A percentile compares a stretch with the other conserved stretches of the same genome.
Conservation (phyloP, 768 basidiomycete genomes). For the Dentipellis sp. region DNA sequence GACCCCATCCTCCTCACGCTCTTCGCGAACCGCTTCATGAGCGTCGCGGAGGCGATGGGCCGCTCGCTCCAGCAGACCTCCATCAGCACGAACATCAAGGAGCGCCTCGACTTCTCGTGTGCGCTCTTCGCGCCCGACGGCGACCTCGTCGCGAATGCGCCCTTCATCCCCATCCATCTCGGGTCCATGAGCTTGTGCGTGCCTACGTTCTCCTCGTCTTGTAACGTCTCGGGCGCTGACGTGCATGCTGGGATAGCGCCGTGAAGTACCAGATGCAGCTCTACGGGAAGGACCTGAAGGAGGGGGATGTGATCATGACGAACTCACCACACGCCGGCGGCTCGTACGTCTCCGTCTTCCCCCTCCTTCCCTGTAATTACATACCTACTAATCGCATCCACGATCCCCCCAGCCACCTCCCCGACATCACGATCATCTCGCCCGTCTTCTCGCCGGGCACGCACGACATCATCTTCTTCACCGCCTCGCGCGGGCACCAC, state of each 20-base stretch:
- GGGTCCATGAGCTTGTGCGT: constrained; percentile 87
- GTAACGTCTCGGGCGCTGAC: not conserved
- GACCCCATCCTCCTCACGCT: constrained; percentile 86
- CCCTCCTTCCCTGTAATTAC: constrained; percentile 4
- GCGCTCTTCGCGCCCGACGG: constrained; percentile 94
- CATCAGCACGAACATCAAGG: constrained; percentile 93
- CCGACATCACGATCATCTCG: constrained; percentile 90
- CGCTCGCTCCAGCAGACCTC: constrained; percentile 83
- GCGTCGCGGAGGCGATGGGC: constrained; percentile 95
- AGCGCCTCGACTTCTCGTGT: constrained; percentile 91
- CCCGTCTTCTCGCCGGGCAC: constrained; percentile 70
- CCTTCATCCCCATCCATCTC: constrained; percentile 81
- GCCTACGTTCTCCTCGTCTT: constrained; percentile 4
- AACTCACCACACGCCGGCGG: constrained; percentile 87
- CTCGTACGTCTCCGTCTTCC: constrained; percentile 45
- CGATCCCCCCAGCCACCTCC: constrained; percentile 43
- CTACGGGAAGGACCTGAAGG: constrained; percentile 60
- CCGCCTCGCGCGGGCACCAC: constrained; percentile 90
- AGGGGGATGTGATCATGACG: constrained; percentile 90
- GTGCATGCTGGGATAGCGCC: constrained; percentile 33
- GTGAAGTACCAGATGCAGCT: constrained; percentile 86
- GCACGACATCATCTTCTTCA: constrained; percentile 81
- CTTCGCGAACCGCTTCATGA: constrained; percentile 97
- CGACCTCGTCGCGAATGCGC: constrained; percentile 90
- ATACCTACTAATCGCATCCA: constrained; percentile 4